Conservation (phyloP, 108 stramenopile species). For the Cyclotella distinguenda region DNA sequence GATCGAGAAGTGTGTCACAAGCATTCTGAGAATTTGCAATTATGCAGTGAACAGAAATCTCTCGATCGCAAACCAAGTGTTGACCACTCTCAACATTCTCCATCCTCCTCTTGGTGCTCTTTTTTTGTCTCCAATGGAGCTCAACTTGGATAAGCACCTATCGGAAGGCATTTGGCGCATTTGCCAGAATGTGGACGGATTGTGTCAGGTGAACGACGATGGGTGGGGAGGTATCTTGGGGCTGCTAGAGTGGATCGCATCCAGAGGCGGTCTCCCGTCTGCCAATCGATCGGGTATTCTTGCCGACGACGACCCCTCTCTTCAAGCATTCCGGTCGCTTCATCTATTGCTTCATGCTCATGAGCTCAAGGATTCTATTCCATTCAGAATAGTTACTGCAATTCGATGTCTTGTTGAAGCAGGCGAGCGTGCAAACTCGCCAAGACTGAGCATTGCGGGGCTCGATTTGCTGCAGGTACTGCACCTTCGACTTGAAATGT, state of each 20-base stretch:
- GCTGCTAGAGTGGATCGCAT: constrained; percentile 67
- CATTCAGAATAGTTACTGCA: constrained; percentile 44
- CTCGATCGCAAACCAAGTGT: constrained; percentile 56
- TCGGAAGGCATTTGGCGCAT: constrained; percentile 82
- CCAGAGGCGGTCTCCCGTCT: constrained; percentile 49
- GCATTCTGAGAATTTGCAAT: constrained; percentile 63
- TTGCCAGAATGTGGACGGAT: constrained; percentile 63
- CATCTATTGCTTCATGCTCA: constrained; percentile 71
- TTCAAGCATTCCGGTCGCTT: constrained; percentile 77
- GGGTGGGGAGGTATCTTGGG: constrained; percentile 78
- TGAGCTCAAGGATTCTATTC: constrained; percentile 63
- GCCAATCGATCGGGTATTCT: constrained; percentile 45
- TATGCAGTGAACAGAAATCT: constrained; percentile 59
- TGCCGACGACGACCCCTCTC: constrained; percentile 74
- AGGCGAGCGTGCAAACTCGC: constrained; percentile 62
- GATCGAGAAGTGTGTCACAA: constrained; percentile 79
- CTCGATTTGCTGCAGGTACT: constrained; percentile 75
- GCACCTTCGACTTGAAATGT: constrained; percentile 42
- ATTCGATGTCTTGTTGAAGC: constrained; percentile 59
- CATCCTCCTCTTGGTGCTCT: constrained; percentile 41
- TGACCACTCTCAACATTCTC: constrained; percentile 54
- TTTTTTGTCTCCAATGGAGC: constrained; percentile 36
- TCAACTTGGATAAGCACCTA: constrained; percentile 70
- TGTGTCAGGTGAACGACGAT: constrained; percentile 42
- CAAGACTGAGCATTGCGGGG: constrained; percentile 79